Evolutionary conservation across 177 flowering plant species (phyloP).

Genomic region (Tripterygium wilfordii): DNA sequence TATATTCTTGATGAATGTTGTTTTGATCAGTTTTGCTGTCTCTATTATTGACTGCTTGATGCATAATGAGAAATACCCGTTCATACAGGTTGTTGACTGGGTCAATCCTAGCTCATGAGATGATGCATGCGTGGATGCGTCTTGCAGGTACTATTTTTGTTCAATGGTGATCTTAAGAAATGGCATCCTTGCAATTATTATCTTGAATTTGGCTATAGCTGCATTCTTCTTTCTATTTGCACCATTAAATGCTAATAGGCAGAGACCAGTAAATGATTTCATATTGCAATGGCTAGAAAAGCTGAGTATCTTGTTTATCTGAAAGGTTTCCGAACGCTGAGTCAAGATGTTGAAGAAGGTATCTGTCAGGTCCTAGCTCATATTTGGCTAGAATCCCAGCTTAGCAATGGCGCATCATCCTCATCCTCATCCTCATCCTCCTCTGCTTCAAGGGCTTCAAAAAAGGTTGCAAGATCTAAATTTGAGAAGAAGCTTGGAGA

Average conservation of each 20-base stretch:
- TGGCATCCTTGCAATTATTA: background rate
- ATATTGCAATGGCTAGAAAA: background rate
- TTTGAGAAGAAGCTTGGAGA: conserved; percentile 84
- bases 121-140: conserved; percentile 93
- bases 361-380: conserved; percentile 94
- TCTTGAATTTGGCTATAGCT: too few species aligned
- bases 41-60: background rate
- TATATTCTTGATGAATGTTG: background rate
- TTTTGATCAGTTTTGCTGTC: too few species aligned
- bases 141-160: conserved; percentile 46
- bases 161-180: background rate
- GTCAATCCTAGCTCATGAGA: conserved; percentile 76
- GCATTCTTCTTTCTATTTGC: background rate
- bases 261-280: background rate
- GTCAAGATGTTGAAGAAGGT: conserved; percentile 92
- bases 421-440: too few species aligned
- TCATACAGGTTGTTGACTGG: conserved; percentile 70
- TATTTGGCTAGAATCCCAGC: conserved; percentile 84
- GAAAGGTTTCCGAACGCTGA: conserved; percentile 76
- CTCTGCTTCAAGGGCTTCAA: conserved; percentile 29
- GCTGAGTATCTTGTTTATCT: too few species aligned
- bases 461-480: conserved; percentile 44
- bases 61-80: background rate
- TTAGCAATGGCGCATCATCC: conserved; percentile 40
- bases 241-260: background rate